Base-by-base conservation (phyloP, 768 basidiomycete genomes). In the Boletus subparvulus region DNA sequence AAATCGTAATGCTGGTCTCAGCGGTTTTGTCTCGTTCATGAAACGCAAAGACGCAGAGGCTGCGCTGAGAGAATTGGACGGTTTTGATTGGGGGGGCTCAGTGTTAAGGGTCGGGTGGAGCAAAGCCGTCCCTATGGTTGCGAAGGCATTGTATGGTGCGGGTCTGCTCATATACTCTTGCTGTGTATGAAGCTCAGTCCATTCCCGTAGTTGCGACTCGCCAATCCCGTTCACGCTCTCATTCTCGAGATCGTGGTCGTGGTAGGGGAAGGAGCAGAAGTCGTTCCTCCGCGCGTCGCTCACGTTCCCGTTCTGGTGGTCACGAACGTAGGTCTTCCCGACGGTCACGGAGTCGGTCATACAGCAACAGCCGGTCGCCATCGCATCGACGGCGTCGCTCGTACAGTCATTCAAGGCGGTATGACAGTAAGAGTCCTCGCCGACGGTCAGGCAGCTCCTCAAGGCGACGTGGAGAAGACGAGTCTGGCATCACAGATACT, bases 21-120 rank as follows among this genome's bases (percentile, higher is more conserved):
- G 92, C 65, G 97, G 97, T 1, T 99, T 99, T 67, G 97, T 99
- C 19, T 92, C 94, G 0, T 98, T 88, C 72, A 97, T 98, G 92
- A 92, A 86, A 63, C 82, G 97, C 49, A 84, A 84, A 61, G 94
- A 94, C 64, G 96, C 97, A 3, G 96, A 98, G 68, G 76, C 73
- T 42, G 96, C 96, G 4, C 77, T 97, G 21, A 86, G 89, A 26
- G 90, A 96, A 68, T 82, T 92, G 53, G 97, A 99, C 64, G 94
- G 95, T 3, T 85, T 87, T 58, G 93, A 97, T 43, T 99, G 96
- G 97, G 92, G 91, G 55, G 95, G 95, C 8, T 90, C 82, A 39
- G 71, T 92, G 21, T 75, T 99, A 5, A 80, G 92, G 14, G 92
- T 95, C 6, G 94, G 94, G 14, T 99, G 96, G 95, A 96, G 96